Percentiles rank a stretch among this genome's conserved stretches.
phyloP scores from a whole-genome alignment of 805 yeast genomes.

The Metschnikowia colocasiae region DNA sequence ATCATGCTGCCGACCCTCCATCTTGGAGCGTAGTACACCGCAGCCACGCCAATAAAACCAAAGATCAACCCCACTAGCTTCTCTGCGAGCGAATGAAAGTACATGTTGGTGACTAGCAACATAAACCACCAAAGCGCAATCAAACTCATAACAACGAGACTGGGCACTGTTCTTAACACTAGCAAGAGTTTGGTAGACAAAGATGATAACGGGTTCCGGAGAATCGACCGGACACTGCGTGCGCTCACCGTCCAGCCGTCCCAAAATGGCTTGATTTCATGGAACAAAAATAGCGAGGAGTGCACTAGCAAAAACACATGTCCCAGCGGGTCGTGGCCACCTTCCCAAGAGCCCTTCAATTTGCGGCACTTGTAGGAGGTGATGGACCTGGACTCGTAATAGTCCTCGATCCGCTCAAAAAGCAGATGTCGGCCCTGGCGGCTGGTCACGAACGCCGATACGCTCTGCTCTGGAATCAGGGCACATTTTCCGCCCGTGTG shows the following conservation, averaged over 20 bases:
- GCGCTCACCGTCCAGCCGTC: slow-evolving; percentile 20
- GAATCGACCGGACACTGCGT: not conserved
- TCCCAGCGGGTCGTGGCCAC: slow-evolving; percentile 97
- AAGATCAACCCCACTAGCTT: slow-evolving; percentile 66
- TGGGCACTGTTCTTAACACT: slow-evolving; percentile 17
- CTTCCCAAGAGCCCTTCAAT: slow-evolving; percentile 62
- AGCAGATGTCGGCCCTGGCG: slow-evolving; percentile 5
- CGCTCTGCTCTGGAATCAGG: slow-evolving; percentile 14
- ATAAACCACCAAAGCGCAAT: slow-evolving; percentile 74
- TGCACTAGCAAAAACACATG: slow-evolving; percentile 79
- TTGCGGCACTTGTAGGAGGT: slow-evolving; percentile 35
- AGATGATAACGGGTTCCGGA: not conserved
- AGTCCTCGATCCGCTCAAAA: slow-evolving; percentile 8
- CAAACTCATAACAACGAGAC: slow-evolving; percentile 23
- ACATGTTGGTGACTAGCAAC: slow-evolving; percentile 77
- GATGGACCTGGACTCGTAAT: slow-evolving; percentile 20
- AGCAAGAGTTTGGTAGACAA: not conserved
- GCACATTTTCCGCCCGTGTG: slow-evolving; percentile 80
- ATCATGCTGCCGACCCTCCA: slow-evolving; percentile 6
- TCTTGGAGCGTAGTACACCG: slow-evolving; percentile 44
- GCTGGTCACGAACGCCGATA: slow-evolving; percentile 5
- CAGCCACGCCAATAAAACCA: slow-evolving; percentile 50
- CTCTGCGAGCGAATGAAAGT: slow-evolving; percentile 79
- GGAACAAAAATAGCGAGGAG: slow-evolving; percentile 59
- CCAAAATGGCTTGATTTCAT: slow-evolving; percentile 51